Evolutionary conservation across 176 grass and related monocot species (phyloP).

Genomic region (Phragmites australis): DNA sequence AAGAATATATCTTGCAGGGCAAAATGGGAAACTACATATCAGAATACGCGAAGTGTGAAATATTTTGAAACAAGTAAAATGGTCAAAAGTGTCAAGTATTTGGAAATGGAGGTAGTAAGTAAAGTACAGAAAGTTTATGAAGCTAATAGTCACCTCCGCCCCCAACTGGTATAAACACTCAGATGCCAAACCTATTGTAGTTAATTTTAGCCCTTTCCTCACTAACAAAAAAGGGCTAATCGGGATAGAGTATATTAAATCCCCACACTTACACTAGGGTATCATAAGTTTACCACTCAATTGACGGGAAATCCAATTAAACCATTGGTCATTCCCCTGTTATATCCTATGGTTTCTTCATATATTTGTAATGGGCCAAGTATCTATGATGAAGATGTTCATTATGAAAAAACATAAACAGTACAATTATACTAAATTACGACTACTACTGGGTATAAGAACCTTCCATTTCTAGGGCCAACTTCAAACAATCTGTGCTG

Average conservation of each 20-base stretch:
- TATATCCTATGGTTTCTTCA: background rate
- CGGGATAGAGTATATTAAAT: background rate
- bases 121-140: background rate
- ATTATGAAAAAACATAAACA: background rate
- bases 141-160: background rate
- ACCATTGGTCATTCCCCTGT: background rate
- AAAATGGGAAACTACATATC: too few relatives aligned
- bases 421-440: background rate
- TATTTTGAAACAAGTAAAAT: too few relatives aligned
- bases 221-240: background rate
- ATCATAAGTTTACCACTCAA: conserved; percentile 7
- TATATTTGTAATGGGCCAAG: background rate
- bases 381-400: background rate
- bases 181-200: background rate
- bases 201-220: background rate
- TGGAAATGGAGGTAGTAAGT: too few relatives aligned
- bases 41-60: too few relatives aligned
- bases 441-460: background rate
- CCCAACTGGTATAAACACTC: background rate
- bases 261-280: background rate
- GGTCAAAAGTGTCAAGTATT: too few relatives aligned
- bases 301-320: background rate
- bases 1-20: too few relatives aligned
- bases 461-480: background rate
- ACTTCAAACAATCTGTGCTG: background rate